Evolutionary conservation across 768 basidiomycete genomes (phyloP), one percentile per base, ranked within the genome.

Genomic region (Tubosaeta sp.): DNA sequence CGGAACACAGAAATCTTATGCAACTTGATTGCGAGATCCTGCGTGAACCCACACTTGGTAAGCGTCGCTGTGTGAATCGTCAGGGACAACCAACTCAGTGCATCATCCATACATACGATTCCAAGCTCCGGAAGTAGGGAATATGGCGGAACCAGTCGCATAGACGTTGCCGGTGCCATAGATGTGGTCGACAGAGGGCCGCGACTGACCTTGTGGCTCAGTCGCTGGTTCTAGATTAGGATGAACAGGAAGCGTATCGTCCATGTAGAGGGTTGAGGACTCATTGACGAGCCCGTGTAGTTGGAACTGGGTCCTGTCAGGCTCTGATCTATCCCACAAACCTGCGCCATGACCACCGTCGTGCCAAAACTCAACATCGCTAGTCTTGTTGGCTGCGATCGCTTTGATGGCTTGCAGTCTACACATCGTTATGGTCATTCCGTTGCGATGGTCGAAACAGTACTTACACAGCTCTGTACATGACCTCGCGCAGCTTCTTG

Each of bases 91-190:
- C 13, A 38, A 38, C n/a, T 22, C 16, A 29, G 11, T 6, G 10
- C 13, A 16, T 31, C 6, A 10, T 43, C 17, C 11, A 7, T n/a
- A 59, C 56, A 19, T 22, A 61, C 52, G 52, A 22, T 57, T 57
- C 60, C 59, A 62, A 29, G 56, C 54, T 33, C 52, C 52, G 31
- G 60, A 34, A 2, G 58, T 50, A 9, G 56, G 60, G 48, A 62
- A 62, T 10, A 61, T 44, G 3, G 60, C 50, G 25, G 42, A 35
- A 35, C 60, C 60, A 13, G 60, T 61, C 3, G 46, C 60, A 13
- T 62, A 61, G 25, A 62, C 60, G 17, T 61, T 61, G 25, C 48
- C 45, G n/a, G 48, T 47, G 11, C 60, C 60, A 31, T 41, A 46
- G 9, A 51, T 44, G 27, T 48, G 50, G 29, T 57, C 60, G 31